Conservation (phyloP, 257 asterid genomes). For the Fraxinus excelsior region DNA sequence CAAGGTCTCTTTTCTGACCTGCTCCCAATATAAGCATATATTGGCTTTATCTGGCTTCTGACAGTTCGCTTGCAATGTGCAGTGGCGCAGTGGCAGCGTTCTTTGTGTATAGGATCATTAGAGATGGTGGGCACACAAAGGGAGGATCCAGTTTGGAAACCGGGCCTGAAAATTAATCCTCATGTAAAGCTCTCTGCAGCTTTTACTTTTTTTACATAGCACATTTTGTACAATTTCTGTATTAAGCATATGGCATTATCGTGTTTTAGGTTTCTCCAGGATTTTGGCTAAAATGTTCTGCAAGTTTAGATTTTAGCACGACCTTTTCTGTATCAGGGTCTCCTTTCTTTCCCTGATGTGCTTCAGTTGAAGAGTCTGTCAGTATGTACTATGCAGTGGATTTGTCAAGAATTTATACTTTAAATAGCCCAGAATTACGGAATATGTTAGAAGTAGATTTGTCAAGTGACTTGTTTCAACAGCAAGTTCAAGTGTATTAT, state of each 20-base stretch:
- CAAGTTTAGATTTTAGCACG: background rate
- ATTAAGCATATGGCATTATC: background rate
- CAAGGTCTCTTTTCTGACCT: background rate
- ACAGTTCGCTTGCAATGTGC: conserved; percentile 36
- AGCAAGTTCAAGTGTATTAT: background rate
- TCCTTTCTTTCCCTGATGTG: background rate
- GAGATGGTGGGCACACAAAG: conserved; percentile 54
- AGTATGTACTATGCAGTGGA: background rate
- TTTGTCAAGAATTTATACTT: background rate
- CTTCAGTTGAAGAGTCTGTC: background rate
- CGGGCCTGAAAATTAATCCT: conserved; percentile 41
- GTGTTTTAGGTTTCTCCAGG: background rate
- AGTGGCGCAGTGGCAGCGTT: conserved; percentile 83
- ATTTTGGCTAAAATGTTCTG: background rate
- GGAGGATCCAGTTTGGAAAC: conserved; percentile 39
- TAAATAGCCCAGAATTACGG: background rate
- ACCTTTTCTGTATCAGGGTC: background rate
- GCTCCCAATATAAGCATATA: background rate
- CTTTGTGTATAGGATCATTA: conserved; percentile 69
- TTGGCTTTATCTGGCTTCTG: conserved; percentile 6
- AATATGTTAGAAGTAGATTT: background rate
- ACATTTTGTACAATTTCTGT: background rate
- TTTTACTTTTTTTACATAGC: background rate
- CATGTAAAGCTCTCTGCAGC: background rate
- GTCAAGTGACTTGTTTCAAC: background rate